Conservation (phyloP, 805 yeast genomes). For the Candida schatavii region DNA sequence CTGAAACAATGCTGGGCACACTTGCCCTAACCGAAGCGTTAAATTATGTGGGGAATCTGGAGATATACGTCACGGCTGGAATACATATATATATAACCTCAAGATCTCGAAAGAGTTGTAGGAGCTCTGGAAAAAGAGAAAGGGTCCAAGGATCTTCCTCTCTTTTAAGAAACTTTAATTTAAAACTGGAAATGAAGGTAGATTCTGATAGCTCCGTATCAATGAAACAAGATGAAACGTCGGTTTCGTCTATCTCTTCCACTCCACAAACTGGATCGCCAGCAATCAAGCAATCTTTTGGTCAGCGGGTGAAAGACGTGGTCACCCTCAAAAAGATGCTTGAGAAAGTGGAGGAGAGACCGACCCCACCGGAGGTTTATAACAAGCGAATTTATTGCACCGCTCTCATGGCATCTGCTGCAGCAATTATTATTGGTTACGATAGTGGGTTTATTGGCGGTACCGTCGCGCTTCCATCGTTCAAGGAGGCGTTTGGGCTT, state of each 20-base stretch:
- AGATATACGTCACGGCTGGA: too few species aligned
- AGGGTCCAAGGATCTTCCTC: too few species aligned
- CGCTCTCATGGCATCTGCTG: constrained; percentile 35
- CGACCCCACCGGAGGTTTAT: constrained; percentile 38
- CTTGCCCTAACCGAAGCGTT: too few species aligned
- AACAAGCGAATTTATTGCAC: constrained; percentile 33
- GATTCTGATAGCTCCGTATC: background rate
- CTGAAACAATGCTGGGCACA: too few species aligned
- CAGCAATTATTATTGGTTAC: constrained; percentile 40
- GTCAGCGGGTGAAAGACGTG: constrained; percentile 2
- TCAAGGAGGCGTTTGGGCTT: constrained; percentile 31
- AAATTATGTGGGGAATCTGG: too few species aligned
- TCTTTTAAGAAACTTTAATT: too few species aligned
- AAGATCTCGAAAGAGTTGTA: too few species aligned
- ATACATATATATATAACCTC: too few species aligned
- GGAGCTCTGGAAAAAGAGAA: too few species aligned
- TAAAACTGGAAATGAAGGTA: too few species aligned
- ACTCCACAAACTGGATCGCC: too few species aligned
- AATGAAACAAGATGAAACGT: constrained; percentile 1
- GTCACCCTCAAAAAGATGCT: constrained; percentile 14
- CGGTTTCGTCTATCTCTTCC: background rate
- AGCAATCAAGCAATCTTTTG: background rate
- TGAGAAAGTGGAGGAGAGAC: constrained; percentile 35
- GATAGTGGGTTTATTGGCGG: constrained; percentile 43
- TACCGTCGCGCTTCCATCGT: constrained; percentile 32